Evolutionary conservation across 1,284 basidiomycete genomes (phyloP).

Genomic region (Pseudozyma sp.): DNA sequence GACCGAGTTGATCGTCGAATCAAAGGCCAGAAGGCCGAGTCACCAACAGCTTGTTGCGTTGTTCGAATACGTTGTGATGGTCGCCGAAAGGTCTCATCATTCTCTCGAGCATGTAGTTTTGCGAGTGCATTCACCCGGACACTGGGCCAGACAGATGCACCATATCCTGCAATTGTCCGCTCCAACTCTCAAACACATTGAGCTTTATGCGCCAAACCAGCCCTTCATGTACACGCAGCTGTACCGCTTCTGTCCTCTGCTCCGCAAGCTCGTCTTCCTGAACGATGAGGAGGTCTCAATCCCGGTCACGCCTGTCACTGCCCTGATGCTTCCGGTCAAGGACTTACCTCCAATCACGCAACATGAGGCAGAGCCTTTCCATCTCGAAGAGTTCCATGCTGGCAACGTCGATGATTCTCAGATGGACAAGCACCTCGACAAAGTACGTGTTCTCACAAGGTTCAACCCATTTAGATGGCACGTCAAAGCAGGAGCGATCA

Average conservation of each 20-base stretch:
- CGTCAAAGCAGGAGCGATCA: too few species aligned
- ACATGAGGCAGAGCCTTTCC: not conserved
- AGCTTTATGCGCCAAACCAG: too few species aligned
- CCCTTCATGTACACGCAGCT: too few species aligned
- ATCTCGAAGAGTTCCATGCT: too few species aligned
- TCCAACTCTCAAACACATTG: not conserved
- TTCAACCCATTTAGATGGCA: too few species aligned
- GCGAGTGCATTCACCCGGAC: not conserved
- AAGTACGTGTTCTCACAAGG: too few species aligned
- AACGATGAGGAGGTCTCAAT: too few species aligned
- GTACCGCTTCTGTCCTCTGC: too few species aligned
- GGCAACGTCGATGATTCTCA: too few species aligned
- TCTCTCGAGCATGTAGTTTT: not conserved
- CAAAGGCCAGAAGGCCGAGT: not conserved
- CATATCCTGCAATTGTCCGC: not conserved
- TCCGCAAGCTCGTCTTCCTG: too few species aligned
- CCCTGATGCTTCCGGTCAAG: constrained; percentile 47
- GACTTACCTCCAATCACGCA: constrained; percentile 52
- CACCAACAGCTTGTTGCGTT: not conserved
- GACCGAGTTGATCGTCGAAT: not conserved
- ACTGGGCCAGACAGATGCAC: not conserved
- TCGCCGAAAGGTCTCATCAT: not conserved
- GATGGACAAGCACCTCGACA: too few species aligned
- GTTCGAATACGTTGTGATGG: not conserved
- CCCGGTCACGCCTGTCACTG: too few species aligned